Evolutionary conservation across 2,329 filamentous ascomycete genomes (phyloP), one percentile per base, ranked within the genome.

Genomic region (Purpureocillium takamizusanense): DNA sequence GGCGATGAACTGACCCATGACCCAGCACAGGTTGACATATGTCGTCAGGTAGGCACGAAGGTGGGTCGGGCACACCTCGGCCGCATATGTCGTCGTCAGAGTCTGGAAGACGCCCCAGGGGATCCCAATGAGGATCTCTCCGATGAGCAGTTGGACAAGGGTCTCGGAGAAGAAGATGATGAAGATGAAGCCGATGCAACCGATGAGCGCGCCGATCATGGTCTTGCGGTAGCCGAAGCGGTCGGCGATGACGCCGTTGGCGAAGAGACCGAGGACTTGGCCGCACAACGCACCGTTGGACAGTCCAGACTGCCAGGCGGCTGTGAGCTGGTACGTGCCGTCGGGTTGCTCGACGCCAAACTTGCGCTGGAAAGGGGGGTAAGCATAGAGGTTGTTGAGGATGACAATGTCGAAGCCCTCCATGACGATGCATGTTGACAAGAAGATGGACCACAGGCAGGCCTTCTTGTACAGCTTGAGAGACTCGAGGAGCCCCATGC

Each of bases 301-400:
- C 4, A 76, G 54, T 7, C 63, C 70, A 3, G 69, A 62, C 49
- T 75, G 72, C 73, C 73, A 76, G 1, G 63, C 55, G 2, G 67
- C 66, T 1, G 66, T 63, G 35, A 76, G 52, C 41, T 72, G 55
- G 42, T 71, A 71, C 1, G 46, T 53, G 1, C 61, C 66, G 21
- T 67, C 49, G 1, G 52, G 43, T 11, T 54, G 49, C 7, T 47
- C 37, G 0, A 49, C 43, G 8, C 67, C 67, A 39, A 66, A 73
- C 37, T 55, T 61, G 41, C 45, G 53, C 31, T 56, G 54, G 42
- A 61, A 69, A 14, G 49, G 60, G 1, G 48, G 60, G 45, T 63
- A 65, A 13, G 58, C 63, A 31, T 60, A 68, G 42, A 70, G 61
- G 27, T 59, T 63, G 28, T 48, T 52, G 33, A 70, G 51, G 1